Evolutionary conservation across 495 filamentous ascomycete species (phyloP).

Genomic region (Penicillium tannophilum): DNA sequence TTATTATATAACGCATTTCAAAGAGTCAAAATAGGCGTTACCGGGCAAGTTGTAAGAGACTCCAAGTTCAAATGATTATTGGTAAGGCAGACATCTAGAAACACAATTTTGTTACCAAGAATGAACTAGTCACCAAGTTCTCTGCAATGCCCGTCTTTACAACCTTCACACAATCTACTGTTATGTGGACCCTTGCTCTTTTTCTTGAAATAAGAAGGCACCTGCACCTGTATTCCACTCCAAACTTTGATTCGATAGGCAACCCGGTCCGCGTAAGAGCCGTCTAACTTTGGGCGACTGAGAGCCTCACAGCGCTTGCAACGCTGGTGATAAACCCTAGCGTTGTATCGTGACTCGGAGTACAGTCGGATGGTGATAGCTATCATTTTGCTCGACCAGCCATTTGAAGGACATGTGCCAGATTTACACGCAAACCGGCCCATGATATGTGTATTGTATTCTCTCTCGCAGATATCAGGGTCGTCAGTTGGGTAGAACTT

Average conservation of each 20-base stretch:
- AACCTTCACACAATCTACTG: slow-evolving; percentile 1
- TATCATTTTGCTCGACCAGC: slow-evolving; percentile 7
- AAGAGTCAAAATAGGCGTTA: too few species aligned
- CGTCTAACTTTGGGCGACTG: slow-evolving; percentile 1
- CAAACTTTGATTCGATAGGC: slow-evolving; percentile 8
- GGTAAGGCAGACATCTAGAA: too few species aligned
- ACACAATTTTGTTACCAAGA: background rate
- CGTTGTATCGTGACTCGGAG: slow-evolving; percentile 3
- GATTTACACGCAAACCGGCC: slow-evolving; percentile 3
- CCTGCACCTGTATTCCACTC: background rate
- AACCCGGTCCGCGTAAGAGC: slow-evolving; percentile 7
- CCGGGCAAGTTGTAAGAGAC: too few species aligned
- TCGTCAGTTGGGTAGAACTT: slow-evolving; percentile 2
- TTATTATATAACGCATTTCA: too few species aligned
- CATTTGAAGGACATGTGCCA: background rate
- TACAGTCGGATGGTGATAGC: slow-evolving; percentile 3
- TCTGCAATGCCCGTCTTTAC: slow-evolving; percentile 3
- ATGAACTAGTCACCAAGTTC: background rate
- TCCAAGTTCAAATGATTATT: too few species aligned
- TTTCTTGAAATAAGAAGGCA: background rate
- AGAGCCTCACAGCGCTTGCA: slow-evolving; percentile 2
- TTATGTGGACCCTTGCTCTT: slow-evolving; percentile 4
- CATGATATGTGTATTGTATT: slow-evolving; percentile 2
- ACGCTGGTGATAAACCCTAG: slow-evolving; percentile 2
- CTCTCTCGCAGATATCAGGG: background rate